Conservation (phyloP, 768 basidiomycete species). For the Mycena vitilis region DNA sequence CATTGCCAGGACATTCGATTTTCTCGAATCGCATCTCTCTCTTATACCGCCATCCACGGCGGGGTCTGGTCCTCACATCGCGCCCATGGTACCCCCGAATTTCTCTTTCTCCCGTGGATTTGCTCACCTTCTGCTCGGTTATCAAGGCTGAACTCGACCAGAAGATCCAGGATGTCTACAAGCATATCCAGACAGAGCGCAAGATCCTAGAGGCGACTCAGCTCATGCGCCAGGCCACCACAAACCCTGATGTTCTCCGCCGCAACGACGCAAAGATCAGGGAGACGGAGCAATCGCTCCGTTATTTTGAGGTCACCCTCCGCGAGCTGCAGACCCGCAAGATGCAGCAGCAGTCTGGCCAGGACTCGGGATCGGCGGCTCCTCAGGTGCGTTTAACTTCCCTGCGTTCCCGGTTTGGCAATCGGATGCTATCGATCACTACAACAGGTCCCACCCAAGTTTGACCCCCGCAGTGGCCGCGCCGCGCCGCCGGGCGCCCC, state of each 20-base stretch:
- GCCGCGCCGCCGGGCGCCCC: slow-evolving; percentile 44
- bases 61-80: slow-evolving; percentile 27
- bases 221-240: slow-evolving; percentile 82
- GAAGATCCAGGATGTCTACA: slow-evolving; percentile 93
- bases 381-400: slow-evolving; percentile 53
- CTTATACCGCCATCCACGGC: slow-evolving; percentile 28
- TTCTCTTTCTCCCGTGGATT: slow-evolving; percentile 18
- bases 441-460: slow-evolving; percentile 63
- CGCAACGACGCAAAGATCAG: slow-evolving; percentile 87
- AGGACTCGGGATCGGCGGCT: slow-evolving; percentile 56
- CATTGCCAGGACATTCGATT: neutral
- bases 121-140: slow-evolving; percentile 19
- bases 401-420: slow-evolving; percentile 31
- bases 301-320: slow-evolving; percentile 89
- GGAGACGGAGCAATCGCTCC: slow-evolving; percentile 85
- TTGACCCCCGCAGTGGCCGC: slow-evolving; percentile 54
- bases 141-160: slow-evolving; percentile 81
- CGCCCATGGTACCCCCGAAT: slow-evolving; percentile 37
- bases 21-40: slow-evolving; percentile 16
- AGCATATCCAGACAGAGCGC: slow-evolving; percentile 91
- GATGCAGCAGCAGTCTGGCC: slow-evolving; percentile 68
- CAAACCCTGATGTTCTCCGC: slow-evolving; percentile 86
- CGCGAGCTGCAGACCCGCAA: slow-evolving; percentile 86
- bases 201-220: slow-evolving; percentile 91
- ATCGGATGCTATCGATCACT: slow-evolving; percentile 38